A percentile compares a stretch with the other conserved stretches of the same genome.
These are phyloP conservation scores for Suillus variegatus DNA, from an alignment of 768 basidiomycete species.

Conservation along the genomic window DNA sequence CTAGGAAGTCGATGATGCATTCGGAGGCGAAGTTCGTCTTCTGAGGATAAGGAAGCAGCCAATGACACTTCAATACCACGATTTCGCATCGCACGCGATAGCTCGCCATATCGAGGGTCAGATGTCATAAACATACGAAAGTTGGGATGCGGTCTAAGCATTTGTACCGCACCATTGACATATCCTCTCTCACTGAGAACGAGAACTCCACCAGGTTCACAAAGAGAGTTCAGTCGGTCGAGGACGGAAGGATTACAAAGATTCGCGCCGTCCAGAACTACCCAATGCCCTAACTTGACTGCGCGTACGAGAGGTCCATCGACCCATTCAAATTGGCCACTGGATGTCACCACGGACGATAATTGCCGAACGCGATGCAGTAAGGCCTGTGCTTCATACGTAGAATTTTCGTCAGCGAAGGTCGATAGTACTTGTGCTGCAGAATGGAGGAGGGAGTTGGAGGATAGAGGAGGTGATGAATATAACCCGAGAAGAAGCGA, in stretches of 20 bases:
- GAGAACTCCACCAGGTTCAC: slow-evolving; percentile 81
- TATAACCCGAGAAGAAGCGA: slow-evolving; percentile 19
- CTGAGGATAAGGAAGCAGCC: slow-evolving; percentile 33
- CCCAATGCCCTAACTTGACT: slow-evolving; percentile 86
- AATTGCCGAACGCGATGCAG: slow-evolving; percentile 24
- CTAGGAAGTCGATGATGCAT: slow-evolving; percentile 54
- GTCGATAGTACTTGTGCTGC: slow-evolving; percentile 28
- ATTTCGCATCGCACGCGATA: slow-evolving; percentile 98
- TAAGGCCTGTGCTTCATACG: slow-evolving; percentile 13
- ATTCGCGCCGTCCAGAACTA: slow-evolving; percentile 91
- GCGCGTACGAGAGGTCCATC: slow-evolving; percentile 91
- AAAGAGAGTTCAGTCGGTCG: slow-evolving; percentile 94
- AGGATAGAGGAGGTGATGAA: slow-evolving; percentile 17
- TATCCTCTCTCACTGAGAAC: slow-evolving; percentile 90
- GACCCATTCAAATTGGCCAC: slow-evolving; percentile 86
- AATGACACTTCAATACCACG: slow-evolving; percentile 86
- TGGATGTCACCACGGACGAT: slow-evolving; percentile 23
- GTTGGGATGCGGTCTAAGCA: slow-evolving; percentile 78
- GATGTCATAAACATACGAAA: slow-evolving; percentile 95
- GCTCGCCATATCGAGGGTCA: slow-evolving; percentile 88
- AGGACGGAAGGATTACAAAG: slow-evolving; percentile 94
- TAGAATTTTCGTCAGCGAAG: slow-evolving; percentile 19
- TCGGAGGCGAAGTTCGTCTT: slow-evolving; percentile 49
- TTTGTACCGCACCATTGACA: slow-evolving; percentile 71
- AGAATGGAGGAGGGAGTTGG: slow-evolving; percentile 23